A percentile compares a stretch with the other conserved stretches of the same genome.
phyloP scores from a whole-genome alignment of 2,329 filamentous ascomycete genomes.

The Microsporum audouinii region DNA sequence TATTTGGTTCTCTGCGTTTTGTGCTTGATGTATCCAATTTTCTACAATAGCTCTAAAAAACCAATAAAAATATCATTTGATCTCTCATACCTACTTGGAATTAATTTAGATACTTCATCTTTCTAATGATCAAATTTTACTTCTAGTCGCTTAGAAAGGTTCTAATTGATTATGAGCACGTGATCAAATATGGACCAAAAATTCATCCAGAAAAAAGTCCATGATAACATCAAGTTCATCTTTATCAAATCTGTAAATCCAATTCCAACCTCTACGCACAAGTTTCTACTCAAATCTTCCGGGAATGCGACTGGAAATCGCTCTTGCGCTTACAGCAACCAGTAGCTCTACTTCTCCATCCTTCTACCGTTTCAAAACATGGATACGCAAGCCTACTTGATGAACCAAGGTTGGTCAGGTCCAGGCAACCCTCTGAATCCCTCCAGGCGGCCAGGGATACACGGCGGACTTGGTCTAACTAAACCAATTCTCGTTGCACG shows the following conservation, averaged over 20 bases:
- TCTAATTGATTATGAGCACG: neutral
- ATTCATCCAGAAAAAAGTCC: no score
- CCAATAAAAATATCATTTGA: neutral
- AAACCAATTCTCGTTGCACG: conserved; percentile 73
- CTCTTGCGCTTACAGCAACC: neutral
- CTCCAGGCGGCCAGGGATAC: conserved; percentile 35
- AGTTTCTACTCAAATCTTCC: neutral
- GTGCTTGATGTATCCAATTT: neutral
- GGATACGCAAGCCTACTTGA: conserved; percentile 74
- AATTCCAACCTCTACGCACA: no score
- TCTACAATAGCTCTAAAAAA: neutral
- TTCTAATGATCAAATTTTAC: no score
- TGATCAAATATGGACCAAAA: neutral
- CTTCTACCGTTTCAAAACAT: conserved; percentile 37
- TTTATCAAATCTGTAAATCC: neutral
- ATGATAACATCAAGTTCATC: neutral
- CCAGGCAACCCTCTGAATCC: conserved; percentile 78
- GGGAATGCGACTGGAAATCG: neutral
- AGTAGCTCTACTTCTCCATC: neutral
- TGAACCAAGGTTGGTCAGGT: conserved; percentile 80
- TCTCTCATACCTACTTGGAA: neutral
- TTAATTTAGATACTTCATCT: no score
- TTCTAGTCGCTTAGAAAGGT: no score
- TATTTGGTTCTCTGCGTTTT: conserved; percentile 1
- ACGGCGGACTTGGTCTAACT: conserved; percentile 63